Conservation (phyloP, 78 protist genomes). For the Capsaspora owczarzaki region DNA sequence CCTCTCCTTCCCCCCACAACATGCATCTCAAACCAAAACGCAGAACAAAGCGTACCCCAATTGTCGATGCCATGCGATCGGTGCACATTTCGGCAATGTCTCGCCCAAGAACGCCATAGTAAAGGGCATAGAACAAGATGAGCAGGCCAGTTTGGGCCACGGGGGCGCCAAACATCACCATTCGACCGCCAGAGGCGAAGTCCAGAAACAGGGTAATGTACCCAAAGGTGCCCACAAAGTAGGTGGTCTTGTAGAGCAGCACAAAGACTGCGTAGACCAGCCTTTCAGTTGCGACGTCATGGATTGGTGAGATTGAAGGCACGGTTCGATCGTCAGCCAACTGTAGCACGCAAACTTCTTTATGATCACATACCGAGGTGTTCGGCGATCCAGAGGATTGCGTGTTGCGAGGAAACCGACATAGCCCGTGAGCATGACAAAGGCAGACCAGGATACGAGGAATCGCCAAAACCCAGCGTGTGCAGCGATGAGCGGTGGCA, state of each 20-base stretch:
- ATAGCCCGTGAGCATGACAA: not conserved
- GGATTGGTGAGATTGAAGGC: too few relatives aligned
- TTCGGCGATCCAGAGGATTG: not conserved
- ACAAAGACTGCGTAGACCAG: not conserved
- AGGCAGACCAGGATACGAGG: not conserved
- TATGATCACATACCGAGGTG: not conserved
- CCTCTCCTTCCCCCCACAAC: not conserved
- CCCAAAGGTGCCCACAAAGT: not conserved
- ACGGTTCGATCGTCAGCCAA: too few relatives aligned
- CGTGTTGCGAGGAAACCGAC: not conserved
- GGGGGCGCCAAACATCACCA: not conserved
- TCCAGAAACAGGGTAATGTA: not conserved
- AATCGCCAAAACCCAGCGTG: not conserved
- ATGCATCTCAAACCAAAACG: not conserved
- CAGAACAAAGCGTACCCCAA: not conserved
- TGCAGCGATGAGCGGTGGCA: not conserved
- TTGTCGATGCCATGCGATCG: not conserved
- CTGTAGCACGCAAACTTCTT: too few relatives aligned
- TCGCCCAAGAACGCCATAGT: constrained; percentile 30
- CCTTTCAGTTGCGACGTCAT: not conserved
- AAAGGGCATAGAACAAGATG: constrained; percentile 25
- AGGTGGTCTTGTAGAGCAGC: not conserved
- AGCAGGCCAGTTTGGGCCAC: not conserved
- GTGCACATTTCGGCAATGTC: constrained; percentile 24
- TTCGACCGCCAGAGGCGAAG: not conserved